phyloP scores from a whole-genome alignment of 306 rosid genomes.

The Alnus glutinosa region DNA sequence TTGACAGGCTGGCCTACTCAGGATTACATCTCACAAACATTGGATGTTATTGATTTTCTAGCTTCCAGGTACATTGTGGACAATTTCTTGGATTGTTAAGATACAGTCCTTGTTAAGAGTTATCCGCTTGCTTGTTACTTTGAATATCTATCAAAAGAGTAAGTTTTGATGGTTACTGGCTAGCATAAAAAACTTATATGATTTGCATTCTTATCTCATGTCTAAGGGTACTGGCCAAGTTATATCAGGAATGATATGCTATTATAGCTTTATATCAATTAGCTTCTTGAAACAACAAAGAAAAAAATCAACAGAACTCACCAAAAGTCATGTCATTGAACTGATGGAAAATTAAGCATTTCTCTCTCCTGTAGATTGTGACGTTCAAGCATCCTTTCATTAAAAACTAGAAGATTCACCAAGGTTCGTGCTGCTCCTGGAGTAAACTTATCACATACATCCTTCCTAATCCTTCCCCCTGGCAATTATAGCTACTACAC shows the following conservation, averaged over 20 bases:
- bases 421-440: background rate
- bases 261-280: background rate
- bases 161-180: background rate
- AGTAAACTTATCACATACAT: background rate
- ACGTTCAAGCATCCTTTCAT: constrained; percentile 3
- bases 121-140: background rate
- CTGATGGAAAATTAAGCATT: background rate
- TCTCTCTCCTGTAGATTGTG: background rate
- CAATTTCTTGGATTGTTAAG: constrained; percentile 1
- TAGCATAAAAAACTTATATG: background rate
- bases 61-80: constrained; percentile 59
- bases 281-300: background rate
- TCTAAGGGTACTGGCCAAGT: background rate
- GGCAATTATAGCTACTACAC: background rate
- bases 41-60: constrained; percentile 78
- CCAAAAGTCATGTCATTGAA: background rate
- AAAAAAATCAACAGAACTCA: background rate
- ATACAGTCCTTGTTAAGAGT: background rate
- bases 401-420: background rate
- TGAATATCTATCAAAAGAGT: background rate
- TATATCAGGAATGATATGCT: background rate
- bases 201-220: background rate
- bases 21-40: constrained; percentile 59
- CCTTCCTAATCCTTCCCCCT: background rate
- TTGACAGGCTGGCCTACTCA: constrained; percentile 67